Percentiles rank a stretch among this genome's conserved stretches.
These are phyloP conservation scores for Colletotrichum sp. DNA, from an alignment of 2,329 filamentous ascomycete species.

Conservation along the genomic window DNA sequence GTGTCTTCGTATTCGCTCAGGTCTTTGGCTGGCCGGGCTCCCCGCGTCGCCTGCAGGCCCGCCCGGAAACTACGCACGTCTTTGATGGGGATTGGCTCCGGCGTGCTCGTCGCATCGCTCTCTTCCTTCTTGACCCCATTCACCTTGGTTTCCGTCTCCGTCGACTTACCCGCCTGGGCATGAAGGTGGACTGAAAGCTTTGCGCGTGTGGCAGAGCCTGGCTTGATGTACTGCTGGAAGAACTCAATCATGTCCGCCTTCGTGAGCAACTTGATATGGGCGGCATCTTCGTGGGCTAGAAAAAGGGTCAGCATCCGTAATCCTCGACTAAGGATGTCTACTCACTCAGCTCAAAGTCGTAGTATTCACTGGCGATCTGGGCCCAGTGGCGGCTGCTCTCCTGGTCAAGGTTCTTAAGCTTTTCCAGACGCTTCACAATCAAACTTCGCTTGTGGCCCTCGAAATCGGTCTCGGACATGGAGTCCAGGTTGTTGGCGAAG, in stretches of 20 bases:
- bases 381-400: conserved; percentile 85
- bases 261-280: conserved; percentile 73
- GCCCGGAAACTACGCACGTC: conserved; percentile 86
- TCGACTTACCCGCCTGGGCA: conserved; percentile 67
- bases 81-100: conserved; percentile 65
- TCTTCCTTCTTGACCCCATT: conserved; percentile 35
- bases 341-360: conserved; percentile 87
- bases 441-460: conserved; percentile 90
- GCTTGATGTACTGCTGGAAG: conserved; percentile 77
- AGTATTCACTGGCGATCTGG: conserved; percentile 84
- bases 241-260: conserved; percentile 84
- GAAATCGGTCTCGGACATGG: conserved; percentile 85
- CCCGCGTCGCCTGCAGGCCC: conserved; percentile 72
- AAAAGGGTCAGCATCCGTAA: conserved; percentile 21
- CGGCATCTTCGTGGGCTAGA: conserved; percentile 77
- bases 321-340: conserved; percentile 14
- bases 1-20: conserved; percentile 86
- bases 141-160: conserved; percentile 44
- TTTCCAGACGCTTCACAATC: conserved; percentile 86
- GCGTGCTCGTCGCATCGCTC: conserved; percentile 34
- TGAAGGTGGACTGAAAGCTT: conserved; percentile 85
- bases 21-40: conserved; percentile 75
- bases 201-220: conserved; percentile 74
- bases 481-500: conserved; percentile 69
- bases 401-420: conserved; percentile 87